phyloP scores from a whole-genome alignment of 148 eudicot genomes.

The Persicaria tinctoria region DNA sequence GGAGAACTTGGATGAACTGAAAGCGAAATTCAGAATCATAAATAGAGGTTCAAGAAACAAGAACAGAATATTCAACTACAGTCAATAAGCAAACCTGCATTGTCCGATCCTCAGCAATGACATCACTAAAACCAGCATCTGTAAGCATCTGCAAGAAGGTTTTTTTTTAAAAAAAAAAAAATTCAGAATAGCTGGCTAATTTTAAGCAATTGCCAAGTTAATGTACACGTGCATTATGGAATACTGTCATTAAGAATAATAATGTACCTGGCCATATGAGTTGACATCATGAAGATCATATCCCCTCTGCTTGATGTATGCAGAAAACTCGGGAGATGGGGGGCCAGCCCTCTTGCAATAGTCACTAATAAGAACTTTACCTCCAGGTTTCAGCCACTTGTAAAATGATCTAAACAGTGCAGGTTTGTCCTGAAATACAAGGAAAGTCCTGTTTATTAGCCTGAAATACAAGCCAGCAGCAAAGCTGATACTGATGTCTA shows the following conservation, averaged over 20 bases:
- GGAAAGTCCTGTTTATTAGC: not conserved
- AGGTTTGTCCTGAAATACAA: conserved; percentile 70
- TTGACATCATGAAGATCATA: conserved; percentile 93
- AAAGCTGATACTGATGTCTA: not conserved
- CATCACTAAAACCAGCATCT: conserved; percentile 81
- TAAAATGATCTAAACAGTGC: conserved; percentile 74
- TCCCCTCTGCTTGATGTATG: conserved; percentile 86
- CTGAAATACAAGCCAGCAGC: not conserved
- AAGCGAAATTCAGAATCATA: not conserved
- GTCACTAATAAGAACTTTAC: conserved; percentile 80
- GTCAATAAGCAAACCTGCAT: conserved; percentile 44
- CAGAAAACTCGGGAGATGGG: conserved; percentile 64
- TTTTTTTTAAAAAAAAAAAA: too few relatives aligned
- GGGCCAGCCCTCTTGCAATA: conserved; percentile 69
- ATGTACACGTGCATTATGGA: not conserved
- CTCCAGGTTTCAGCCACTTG: conserved; percentile 97
- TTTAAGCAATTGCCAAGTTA: not conserved
- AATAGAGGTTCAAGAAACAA: not conserved
- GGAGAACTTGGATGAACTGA: conserved; percentile 69
- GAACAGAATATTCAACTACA: not conserved
- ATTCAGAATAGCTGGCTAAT: conserved; percentile 3
- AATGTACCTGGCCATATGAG: conserved; percentile 74
- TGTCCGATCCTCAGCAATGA: conserved; percentile 88
- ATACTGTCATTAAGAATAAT: conserved; percentile 10
- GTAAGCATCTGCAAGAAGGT: conserved; percentile 58